Conservation (phyloP, 2,329 filamentous ascomycete species). For the Westerdykella aurantiaca region DNA sequence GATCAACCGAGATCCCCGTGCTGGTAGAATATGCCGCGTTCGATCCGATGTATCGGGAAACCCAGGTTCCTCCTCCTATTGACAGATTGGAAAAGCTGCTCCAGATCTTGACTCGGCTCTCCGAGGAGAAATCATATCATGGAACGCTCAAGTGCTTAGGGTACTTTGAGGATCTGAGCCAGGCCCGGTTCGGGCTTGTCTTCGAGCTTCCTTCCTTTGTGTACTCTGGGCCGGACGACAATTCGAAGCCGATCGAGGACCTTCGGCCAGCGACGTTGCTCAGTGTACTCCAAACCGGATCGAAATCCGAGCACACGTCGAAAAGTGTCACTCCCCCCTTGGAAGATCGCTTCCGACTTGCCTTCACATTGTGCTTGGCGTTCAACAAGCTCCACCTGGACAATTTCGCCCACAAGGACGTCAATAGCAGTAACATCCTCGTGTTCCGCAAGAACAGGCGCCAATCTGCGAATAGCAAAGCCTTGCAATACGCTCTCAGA, state of each 20-base stretch:
- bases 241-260: slow-evolving; percentile 39
- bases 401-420: slow-evolving; percentile 64
- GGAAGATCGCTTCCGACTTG: slow-evolving; percentile 70
- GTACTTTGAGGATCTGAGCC: slow-evolving; percentile 70
- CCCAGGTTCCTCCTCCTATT: slow-evolving; percentile 43
- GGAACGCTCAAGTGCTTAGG: slow-evolving; percentile 54
- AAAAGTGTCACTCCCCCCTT: slow-evolving; percentile 47
- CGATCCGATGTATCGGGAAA: slow-evolving; percentile 44
- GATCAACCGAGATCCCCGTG: slow-evolving; percentile 46
- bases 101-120: slow-evolving; percentile 25
- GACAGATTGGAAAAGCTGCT: slow-evolving; percentile 42
- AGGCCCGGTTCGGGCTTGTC: slow-evolving; percentile 64
- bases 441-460: slow-evolving; percentile 52
- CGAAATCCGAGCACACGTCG: slow-evolving; percentile 39
- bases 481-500: slow-evolving; percentile 51
- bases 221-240: slow-evolving; percentile 48
- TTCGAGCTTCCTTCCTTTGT: slow-evolving; percentile 62
- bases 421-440: slow-evolving; percentile 61
- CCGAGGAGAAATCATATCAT: slow-evolving; percentile 30
- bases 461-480: slow-evolving; percentile 41
- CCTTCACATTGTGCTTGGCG: slow-evolving; percentile 65
- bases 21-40: slow-evolving; percentile 64
- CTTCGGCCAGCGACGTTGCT: slow-evolving; percentile 42
- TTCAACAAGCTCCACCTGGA: slow-evolving; percentile 68
- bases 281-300: slow-evolving; percentile 44